phyloP scores from a whole-genome alignment of 441 rosid genomes.

The Viola pubescens region DNA sequence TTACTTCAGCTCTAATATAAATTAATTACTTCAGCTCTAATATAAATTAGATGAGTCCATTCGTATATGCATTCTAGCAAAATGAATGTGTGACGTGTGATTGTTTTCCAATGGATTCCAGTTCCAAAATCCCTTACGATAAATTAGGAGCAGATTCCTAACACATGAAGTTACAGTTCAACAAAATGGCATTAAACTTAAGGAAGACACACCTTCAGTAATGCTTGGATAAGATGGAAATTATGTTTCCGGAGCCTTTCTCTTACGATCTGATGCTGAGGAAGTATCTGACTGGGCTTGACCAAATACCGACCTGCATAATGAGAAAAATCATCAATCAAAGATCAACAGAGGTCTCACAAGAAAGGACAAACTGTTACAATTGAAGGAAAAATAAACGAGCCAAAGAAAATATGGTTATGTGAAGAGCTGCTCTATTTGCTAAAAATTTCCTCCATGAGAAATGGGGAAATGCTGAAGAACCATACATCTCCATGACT shows the following conservation, averaged over 20 bases:
- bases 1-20: too few species aligned
- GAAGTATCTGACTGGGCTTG: conserved; percentile 62
- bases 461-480: not conserved
- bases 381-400: conserved; percentile 4
- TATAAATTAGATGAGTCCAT: too few species aligned
- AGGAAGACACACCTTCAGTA: conserved; percentile 10
- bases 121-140: too few species aligned
- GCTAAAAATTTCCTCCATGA: not conserved
- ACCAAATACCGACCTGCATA: conserved; percentile 73
- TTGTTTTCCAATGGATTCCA: too few species aligned
- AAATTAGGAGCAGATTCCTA: too few species aligned
- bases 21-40: too few species aligned
- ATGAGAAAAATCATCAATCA: not conserved
- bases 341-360: not conserved
- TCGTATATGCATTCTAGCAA: too few species aligned
- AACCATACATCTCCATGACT: too few species aligned
- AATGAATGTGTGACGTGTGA: too few species aligned
- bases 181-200: not conserved
- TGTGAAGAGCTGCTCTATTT: not conserved
- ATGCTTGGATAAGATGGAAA: conserved; percentile 9
- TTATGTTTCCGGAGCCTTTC: conserved; percentile 56
- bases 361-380: not conserved
- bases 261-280: conserved; percentile 48
- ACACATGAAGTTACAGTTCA: too few species aligned
- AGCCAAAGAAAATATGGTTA: not conserved